Evolutionary conservation across 1,284 basidiomycete species (phyloP).

Genomic region (Sanghuangporus sanghuang): DNA sequence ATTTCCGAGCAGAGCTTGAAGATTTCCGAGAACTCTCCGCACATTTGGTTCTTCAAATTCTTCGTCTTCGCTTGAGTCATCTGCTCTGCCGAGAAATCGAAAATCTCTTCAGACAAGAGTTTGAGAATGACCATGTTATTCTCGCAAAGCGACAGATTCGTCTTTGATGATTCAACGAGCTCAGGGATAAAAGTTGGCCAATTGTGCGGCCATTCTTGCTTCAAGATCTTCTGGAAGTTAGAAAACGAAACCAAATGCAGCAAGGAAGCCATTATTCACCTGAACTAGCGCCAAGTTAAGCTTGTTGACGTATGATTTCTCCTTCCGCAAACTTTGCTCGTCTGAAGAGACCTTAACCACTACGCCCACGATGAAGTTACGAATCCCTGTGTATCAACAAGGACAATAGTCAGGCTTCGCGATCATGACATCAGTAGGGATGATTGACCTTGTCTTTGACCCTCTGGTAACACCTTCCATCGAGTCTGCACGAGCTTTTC

Average conservation of each 20-base stretch:
- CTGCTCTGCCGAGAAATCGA: slow-evolving; percentile 98
- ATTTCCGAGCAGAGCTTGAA: slow-evolving; percentile 96
- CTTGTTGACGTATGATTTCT: slow-evolving; percentile 97
- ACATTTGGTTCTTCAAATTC: slow-evolving; percentile 97
- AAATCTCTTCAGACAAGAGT: slow-evolving; percentile 97
- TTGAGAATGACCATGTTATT: slow-evolving; percentile 99
- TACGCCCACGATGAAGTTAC: slow-evolving; percentile 94
- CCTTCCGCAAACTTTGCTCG: slow-evolving; percentile 79
- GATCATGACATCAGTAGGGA: not conserved
- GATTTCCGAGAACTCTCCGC: slow-evolving; percentile 94
- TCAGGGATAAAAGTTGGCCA: slow-evolving; percentile 99
- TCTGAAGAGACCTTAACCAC: slow-evolving; percentile 93
- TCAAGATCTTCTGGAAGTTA: slow-evolving; percentile 73
- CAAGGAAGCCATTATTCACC: slow-evolving; percentile 37
- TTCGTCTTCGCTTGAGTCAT: slow-evolving; percentile 99
- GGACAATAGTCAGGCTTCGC: not conserved
- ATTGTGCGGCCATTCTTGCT: slow-evolving; percentile 99
- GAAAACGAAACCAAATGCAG: not conserved
- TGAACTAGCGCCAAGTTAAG: slow-evolving; percentile 95
- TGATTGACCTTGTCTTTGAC: slow-evolving; percentile 78
- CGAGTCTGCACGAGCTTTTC: slow-evolving; percentile 92
- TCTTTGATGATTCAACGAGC: slow-evolving; percentile 95
- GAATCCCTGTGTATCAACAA: slow-evolving; percentile 60
- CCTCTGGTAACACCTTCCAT: slow-evolving; percentile 95
- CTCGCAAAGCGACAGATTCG: slow-evolving; percentile 94